Conservation (phyloP, 75 land plant species). For the Adiantum capillusveneris region DNA sequence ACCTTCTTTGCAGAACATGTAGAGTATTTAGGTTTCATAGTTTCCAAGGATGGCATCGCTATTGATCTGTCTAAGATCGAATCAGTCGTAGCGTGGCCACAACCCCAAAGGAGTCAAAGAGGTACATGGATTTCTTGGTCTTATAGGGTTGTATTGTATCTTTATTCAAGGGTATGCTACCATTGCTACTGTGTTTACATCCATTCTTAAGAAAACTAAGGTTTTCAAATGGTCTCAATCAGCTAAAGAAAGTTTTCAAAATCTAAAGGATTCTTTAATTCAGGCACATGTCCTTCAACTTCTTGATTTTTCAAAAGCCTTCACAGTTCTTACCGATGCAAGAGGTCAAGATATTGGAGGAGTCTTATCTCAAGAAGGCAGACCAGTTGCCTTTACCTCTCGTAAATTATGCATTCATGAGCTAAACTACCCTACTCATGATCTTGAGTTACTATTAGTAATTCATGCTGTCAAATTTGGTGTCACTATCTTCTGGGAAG, state of each 20-base stretch:
- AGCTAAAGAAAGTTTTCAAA: background rate
- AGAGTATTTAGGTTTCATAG: no score
- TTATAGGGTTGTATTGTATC: background rate
- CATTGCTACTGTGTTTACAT: background rate
- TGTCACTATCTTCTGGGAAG: no score
- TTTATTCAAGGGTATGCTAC: background rate
- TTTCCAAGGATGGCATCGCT: background rate
- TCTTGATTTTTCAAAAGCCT: background rate
- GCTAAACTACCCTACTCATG: no score
- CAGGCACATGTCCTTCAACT: background rate
- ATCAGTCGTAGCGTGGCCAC: background rate
- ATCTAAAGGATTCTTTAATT: background rate
- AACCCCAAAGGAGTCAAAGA: background rate
- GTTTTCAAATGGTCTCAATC: background rate
- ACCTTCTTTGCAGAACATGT: background rate
- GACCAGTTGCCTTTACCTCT: no score
- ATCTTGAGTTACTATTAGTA: no score
- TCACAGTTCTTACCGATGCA: no score
- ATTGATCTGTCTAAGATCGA: slow-evolving; percentile 1
- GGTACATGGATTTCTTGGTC: background rate
- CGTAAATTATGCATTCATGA: no score
- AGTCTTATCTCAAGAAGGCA: no score
- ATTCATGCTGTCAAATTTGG: no score
- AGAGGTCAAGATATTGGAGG: slow-evolving; percentile 13
- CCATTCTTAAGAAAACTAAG: background rate